A percentile compares a stretch with the other conserved stretches of the same genome.
These are phyloP conservation scores for Trichoderma lentiforme DNA, from an alignment of 2,329 filamentous ascomycete genomes.

Conservation along the genomic window DNA sequence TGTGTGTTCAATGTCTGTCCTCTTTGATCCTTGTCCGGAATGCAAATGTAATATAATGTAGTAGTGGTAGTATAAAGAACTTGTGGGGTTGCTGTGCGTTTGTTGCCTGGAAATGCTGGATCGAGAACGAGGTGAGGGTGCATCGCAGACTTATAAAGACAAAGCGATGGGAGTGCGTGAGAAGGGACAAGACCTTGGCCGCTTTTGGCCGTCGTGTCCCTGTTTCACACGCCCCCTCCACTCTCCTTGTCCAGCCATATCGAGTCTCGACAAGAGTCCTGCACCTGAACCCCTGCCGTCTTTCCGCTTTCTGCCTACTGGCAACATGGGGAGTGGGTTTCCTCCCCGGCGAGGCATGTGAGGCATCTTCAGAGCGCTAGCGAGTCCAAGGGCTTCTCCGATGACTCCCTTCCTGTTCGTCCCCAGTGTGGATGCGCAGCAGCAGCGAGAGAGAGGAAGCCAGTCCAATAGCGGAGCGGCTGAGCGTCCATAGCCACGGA, in stretches of 20 bases:
- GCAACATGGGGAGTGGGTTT: neutral
- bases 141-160: constrained; percentile 19
- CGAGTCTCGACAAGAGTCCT: constrained; percentile 7
- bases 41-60: neutral
- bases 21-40: constrained; percentile 10
- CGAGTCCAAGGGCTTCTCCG: constrained; percentile 9
- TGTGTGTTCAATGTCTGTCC: neutral
- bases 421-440: constrained; percentile 10
- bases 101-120: constrained; percentile 17
- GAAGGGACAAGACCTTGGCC: constrained; percentile 4
- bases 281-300: constrained; percentile 10
- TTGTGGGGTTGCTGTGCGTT: constrained; percentile 13
- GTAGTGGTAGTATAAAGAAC: neutral
- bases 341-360: constrained; percentile 9
- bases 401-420: constrained; percentile 18
- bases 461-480: constrained; percentile 16
- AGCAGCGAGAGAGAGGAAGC: neutral
- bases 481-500: constrained; percentile 19
- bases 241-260: neutral
- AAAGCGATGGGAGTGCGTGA: neutral
- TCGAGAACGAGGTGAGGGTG: constrained; percentile 18
- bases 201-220: constrained; percentile 4
- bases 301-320: constrained; percentile 18
- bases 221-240: constrained; percentile 18
- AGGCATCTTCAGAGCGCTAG: constrained; percentile 15